Base-by-base conservation (phyloP, 768 basidiomycete genomes). In the Royoungia palumana region DNA sequence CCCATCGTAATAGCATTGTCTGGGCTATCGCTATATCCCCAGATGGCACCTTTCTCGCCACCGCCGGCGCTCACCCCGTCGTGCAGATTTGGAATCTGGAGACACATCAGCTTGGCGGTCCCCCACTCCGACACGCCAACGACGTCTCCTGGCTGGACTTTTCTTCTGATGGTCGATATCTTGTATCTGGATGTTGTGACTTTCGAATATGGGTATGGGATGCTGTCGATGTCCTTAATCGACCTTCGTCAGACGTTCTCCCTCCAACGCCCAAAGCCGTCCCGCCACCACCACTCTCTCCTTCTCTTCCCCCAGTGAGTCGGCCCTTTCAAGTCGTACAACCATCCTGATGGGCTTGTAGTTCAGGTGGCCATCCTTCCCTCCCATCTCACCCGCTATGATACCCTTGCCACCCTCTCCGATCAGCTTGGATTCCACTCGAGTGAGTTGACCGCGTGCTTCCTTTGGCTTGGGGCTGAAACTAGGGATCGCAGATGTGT, bases 121-220 rank as follows among this genome's bases (percentile, higher is more conserved):
- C 53, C 1, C 54, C 43, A 25, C 65, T 65, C 39, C 60, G 56
- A 21, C 64, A 65, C 30, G 54, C 62, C 44, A 60, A 67, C 22
- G 61, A 60, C 14, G 65, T 67, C 24, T 56, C 56, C n/a, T 68
- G 63, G 35, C 62, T 67, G 11, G 61, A 63, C n/a, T 69, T 69
- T 40, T 67, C 66, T 19, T 35, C 41, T 19, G 61, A 69, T 17
- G 66, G 67, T 11, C 59, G 62, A 0, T 59, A 57, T 28, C 60
- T 63, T 42, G 51, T 59, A 12, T 54, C 57, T 22, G 62, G 62
- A 3, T 64, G 62, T 16, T 64, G 63, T 37, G 62, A 64, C 36
- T 64, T 64, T 41, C 51, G 60, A 34, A 55, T 64, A 54, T 64
- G 62, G 63, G 7, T 64, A 5, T 64, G 63, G 62, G 62, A 64